phyloP scores from a whole-genome alignment of 257 asterid species.

The Osmanthus fragrans region DNA sequence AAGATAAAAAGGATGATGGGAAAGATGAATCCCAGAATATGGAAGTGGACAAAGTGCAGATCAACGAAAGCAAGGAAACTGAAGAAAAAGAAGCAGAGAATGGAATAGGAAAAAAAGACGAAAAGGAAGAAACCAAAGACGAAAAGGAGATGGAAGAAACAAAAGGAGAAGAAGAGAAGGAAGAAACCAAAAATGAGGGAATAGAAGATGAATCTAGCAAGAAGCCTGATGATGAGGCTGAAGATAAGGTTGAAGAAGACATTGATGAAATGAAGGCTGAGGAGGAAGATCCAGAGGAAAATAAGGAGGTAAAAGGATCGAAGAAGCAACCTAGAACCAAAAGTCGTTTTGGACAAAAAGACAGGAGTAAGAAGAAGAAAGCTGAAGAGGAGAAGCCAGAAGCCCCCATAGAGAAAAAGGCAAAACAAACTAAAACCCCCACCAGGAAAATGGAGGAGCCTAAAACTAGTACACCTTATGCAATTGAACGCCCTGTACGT shows the following conservation, averaged over 20 bases:
- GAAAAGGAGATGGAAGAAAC: neutral
- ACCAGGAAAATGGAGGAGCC: slow-evolving; percentile 50
- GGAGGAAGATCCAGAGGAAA: slow-evolving; percentile 37
- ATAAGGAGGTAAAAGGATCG: slow-evolving; percentile 37
- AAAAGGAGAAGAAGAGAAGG: slow-evolving; percentile 18
- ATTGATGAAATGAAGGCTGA: slow-evolving; percentile 37
- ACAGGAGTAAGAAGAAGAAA: slow-evolving; percentile 41
- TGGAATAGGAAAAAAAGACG: slow-evolving; percentile 25
- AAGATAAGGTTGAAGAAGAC: slow-evolving; percentile 34
- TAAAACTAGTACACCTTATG: slow-evolving; percentile 57
- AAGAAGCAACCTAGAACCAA: slow-evolving; percentile 60
- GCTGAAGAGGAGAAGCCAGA: slow-evolving; percentile 26
- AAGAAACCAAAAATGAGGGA: slow-evolving; percentile 7
- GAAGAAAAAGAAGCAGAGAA: slow-evolving; percentile 26
- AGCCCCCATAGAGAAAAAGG: slow-evolving; percentile 30
- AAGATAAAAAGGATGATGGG: slow-evolving; percentile 29
- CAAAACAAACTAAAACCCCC: slow-evolving; percentile 33
- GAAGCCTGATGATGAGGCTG: slow-evolving; percentile 22
- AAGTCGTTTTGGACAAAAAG: slow-evolving; percentile 38
- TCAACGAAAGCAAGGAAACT: slow-evolving; percentile 23
- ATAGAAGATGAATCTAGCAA: slow-evolving; percentile 26
- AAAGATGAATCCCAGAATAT: slow-evolving; percentile 36
- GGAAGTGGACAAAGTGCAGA: slow-evolving; percentile 49
- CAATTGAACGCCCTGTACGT: slow-evolving; percentile 84
- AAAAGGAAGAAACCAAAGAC: slow-evolving; percentile 7